Evolutionary conservation across 495 filamentous ascomycete species (phyloP), one percentile per base, ranked within the genome.

Genomic region (Saxophila tyrrhenica): DNA sequence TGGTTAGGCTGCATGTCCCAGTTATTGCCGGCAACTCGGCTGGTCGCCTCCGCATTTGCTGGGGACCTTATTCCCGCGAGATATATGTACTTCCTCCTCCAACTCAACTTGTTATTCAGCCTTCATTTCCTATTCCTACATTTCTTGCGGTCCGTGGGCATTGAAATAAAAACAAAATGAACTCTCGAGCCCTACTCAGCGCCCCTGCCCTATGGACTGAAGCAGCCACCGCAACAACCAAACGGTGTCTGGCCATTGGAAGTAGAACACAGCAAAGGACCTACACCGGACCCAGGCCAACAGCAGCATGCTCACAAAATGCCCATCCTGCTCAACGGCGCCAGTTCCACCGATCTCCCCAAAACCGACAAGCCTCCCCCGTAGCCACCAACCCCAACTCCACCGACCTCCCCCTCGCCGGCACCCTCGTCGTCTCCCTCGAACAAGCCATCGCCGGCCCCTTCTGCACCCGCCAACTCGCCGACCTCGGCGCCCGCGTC

Each of bases 381-480:
- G 7, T 48, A 5, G 45, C 45, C 21, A 24, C 45, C 3, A 16
- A 23, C 21, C 21, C 49, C 10, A 21, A 39, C 29, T 39, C 49
- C n/a, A 38, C 3, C n/a, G 39, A 51, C 39, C 59, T 58, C 13
- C 75, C 75, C 2, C 67, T 78, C 2, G 66, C 68, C 3, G 75
- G 74, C 2, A 63, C 74, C 17, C 75, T 71, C 0, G 73, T 78
- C 2, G 70, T 78, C n/a, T 75, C 72, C 32, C 63, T 76, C 0
- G 75, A 78, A 51, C 75, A 78, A 64, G 74, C 75, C 21, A 75
- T 78, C 48, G 73, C 75, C 0, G 75, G 74, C 0, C 75, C 75
- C 2, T 76, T 76, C 55, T 76, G 74, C 49, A 78, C 75, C 0
- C 67, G 75, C 8, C 74, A 78, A 50, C 63, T 78, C 15, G 75